Base-by-base conservation (phyloP, 2,329 filamentous ascomycete genomes). In the Trichoderma koningiopsis region DNA sequence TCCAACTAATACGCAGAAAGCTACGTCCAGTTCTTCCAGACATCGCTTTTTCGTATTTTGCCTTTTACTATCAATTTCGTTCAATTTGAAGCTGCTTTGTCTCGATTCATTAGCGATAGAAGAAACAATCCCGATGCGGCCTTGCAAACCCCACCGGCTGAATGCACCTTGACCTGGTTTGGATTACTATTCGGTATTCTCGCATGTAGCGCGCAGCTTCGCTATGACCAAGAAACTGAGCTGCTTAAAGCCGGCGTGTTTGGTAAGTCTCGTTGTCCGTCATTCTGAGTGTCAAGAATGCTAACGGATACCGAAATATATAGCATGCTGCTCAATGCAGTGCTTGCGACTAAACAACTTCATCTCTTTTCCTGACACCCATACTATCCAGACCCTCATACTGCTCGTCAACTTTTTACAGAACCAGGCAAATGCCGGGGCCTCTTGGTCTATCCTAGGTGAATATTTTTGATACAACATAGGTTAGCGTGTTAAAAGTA, bases 371-470 rank as follows among this genome's bases (percentile, higher is more conserved):
- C 61, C 61, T 29, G 33, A 64, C 6, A 55, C 53, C 13, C 22
- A 40, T 24, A 64, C 61, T 13, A 64, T 64, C 35, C 61, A 64
- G 24, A 33, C 61, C 10, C 61, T 64, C 49, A 64, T 64, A 27
- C 3, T 64, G 19, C 61, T 64, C 14, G 49, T 29, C 47, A 55
- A 64, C 16, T 64, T 31, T 40, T 6, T 64, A 1, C 61, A 64
- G 31, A 64, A 64, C 29, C 61, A 64, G 22, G 49, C 61, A 3
- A 64, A 64, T 43, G 61, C 47, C 0, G 61, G 61, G 13, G 61
- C 61, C 4, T 64, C 61, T 55, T 55, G 61, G 61, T 64, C 61
- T 33, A 65, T 65, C 16, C 27, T 65, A 47, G 62, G 62, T 65
- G 29, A 47, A 13, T 31, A 43, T 19, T 13, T 29, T 7, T 5